phyloP scores from a whole-genome alignment of 495 filamentous ascomycete species.

The Penicillium manginii region DNA sequence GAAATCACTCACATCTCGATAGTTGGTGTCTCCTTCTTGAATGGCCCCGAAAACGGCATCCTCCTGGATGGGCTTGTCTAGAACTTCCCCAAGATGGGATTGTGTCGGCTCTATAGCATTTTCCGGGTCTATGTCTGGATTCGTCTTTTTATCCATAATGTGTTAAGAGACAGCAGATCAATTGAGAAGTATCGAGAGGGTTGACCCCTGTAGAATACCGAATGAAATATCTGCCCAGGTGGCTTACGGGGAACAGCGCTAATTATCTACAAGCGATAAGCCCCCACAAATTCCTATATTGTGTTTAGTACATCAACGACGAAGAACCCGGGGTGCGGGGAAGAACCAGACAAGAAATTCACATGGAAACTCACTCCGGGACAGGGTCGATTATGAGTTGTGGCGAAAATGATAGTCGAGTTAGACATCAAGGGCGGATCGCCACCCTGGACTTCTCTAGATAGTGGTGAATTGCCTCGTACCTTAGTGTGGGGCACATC shows the following conservation, averaged over 20 bases:
- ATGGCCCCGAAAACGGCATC: slow-evolving; percentile 21
- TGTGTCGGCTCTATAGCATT: background rate
- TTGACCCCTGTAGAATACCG: background rate
- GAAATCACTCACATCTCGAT: slow-evolving; percentile 5
- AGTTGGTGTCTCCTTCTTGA: slow-evolving; percentile 14
- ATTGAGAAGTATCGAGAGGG: background rate
- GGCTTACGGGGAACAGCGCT: background rate
- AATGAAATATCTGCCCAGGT: background rate
- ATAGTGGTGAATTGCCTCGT: too few species aligned
- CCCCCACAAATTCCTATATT: background rate
- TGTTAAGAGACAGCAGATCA: background rate
- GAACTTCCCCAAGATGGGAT: slow-evolving; percentile 3
- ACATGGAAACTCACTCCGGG: background rate
- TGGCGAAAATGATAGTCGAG: background rate
- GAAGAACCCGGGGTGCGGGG: background rate
- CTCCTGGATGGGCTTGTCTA: background rate
- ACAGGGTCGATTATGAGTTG: background rate
- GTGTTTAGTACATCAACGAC: background rate
- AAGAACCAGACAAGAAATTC: background rate
- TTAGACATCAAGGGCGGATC: background rate
- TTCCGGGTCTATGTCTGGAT: background rate
- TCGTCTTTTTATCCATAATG: slow-evolving; percentile 4
- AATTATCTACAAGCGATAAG: background rate
- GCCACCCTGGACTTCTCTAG: background rate
- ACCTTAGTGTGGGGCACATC: background rate